Base-by-base conservation (phyloP, 1,284 basidiomycete species). In the Clitocybe nebularis region DNA sequence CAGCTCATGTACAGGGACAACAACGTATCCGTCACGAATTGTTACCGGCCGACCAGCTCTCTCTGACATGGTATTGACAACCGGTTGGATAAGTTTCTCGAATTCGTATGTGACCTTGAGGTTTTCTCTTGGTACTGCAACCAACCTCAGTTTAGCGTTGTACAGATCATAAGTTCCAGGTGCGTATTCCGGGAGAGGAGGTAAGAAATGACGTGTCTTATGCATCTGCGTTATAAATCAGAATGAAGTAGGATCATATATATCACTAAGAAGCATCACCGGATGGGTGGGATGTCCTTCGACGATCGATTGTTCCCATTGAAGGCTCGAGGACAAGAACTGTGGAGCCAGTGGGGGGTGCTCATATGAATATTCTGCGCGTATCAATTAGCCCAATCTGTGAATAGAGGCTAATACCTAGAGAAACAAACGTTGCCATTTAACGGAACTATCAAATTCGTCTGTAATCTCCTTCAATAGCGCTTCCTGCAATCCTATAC, bases 271-370 rank as follows among this genome's bases (percentile, higher is more conserved):
- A n/a, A n/a, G 3, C 34, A 61, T 39, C 46, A 74, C 74, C 5
- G 75, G 74, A 55, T 78, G 75, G 0, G 71, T 75, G 1, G 74
- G 74, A 51, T 78, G 75, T 0, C 75, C 74, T 53, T 75, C 74
- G 11, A 75, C 68, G 29, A 76, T 74, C 2, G 73, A 75, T 50
- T 77, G 74, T 41, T 77, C 74, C 74, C 74, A 77, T 19, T 61
- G 67, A 21, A 77, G 71, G 42, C 73, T 76, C 0, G 70, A 52
- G 25, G 68, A 71, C 3, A 54, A 44, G 29, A 73, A 69, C 5
- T 56, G 51, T 0, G 74, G 73, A 3, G 67, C 63, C 28, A 39
- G 49, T 1, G 71, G 71, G 10, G 72, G 72, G 32, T 73, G 51
- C 36, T 70, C 63, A 40, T 71, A 75, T 0, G 73, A 69, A 55